Evolutionary conservation across 2,329 filamentous ascomycete genomes (phyloP).

Genomic region (Ambrosiella xylebori): DNA sequence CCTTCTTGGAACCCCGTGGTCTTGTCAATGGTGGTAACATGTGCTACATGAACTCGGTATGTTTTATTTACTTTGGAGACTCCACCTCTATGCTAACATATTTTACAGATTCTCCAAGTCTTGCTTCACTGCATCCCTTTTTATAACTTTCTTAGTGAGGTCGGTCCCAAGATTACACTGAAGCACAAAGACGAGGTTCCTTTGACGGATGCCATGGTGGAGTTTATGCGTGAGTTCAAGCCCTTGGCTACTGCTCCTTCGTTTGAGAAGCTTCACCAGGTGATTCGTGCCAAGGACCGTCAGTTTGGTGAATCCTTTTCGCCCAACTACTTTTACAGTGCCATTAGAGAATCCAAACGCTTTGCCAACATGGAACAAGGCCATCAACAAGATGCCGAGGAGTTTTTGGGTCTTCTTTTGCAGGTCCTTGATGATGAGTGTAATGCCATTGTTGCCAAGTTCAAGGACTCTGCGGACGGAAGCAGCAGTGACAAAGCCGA

Average conservation of each 20-base stretch:
- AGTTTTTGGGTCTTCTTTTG: constrained; percentile 84
- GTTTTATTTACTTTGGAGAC: constrained; percentile 20
- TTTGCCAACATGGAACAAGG: constrained; percentile 66
- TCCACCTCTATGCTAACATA: constrained; percentile 20
- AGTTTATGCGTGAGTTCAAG: constrained; percentile 88
- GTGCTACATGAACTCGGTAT: constrained; percentile 99
- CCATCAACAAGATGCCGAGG: constrained; percentile 94
- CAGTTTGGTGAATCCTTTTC: constrained; percentile 82
- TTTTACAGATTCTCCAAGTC: constrained; percentile 69
- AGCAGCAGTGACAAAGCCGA: constrained; percentile 23
- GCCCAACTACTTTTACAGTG: constrained; percentile 89
- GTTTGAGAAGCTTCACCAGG: constrained; percentile 53
- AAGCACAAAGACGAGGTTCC: constrained; percentile 94
- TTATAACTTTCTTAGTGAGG: constrained; percentile 79
- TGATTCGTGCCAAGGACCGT: constrained; percentile 66
- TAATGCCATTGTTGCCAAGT: constrained; percentile 32
- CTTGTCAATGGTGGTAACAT: constrained; percentile 96
- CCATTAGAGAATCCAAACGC: constrained; percentile 67
- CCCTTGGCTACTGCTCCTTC: constrained; percentile 65
- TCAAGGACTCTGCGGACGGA: constrained; percentile 17
- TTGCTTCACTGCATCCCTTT: constrained; percentile 88
- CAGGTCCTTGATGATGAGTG: constrained; percentile 92
- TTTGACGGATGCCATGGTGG: constrained; percentile 87
- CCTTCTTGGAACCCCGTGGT: constrained; percentile 81
- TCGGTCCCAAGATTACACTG: constrained; percentile 66